These are phyloP conservation scores for Gracilaria gracilis DNA, from an alignment of 23 red algal genomes.

Conservation along the genomic window DNA sequence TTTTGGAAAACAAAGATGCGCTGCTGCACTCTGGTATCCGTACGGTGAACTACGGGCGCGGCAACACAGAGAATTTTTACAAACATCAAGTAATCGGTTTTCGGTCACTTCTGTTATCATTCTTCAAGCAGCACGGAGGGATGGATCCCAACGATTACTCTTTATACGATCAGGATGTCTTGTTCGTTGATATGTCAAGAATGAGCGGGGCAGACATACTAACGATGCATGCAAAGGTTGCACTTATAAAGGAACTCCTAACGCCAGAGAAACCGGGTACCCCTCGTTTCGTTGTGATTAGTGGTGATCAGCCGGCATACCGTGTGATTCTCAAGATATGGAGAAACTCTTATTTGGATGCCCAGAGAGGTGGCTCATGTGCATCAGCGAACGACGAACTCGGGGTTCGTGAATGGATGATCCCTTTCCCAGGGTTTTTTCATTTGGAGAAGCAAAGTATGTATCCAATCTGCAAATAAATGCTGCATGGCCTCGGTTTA, in stretches of 20 bases:
- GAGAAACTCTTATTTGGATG: conserved; percentile 14
- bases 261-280: neutral
- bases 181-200: conserved; percentile 12
- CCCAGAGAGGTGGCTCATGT: no score
- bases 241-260: neutral
- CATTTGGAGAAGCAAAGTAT: conserved; percentile 26
- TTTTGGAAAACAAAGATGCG: neutral
- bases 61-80: neutral
- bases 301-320: conserved; percentile 13
- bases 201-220: neutral
- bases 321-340: conserved; percentile 23
- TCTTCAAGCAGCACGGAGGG: conserved; percentile 29
- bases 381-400: neutral
- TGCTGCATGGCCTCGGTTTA: conserved; percentile 6
- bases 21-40: neutral
- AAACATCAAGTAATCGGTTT: neutral
- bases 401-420: neutral
- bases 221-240: neutral
- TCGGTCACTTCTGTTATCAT: neutral
- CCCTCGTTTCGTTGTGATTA: conserved; percentile 2
- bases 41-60: neutral
- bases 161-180: neutral
- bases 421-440: conserved; percentile 22
- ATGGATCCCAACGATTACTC: neutral
- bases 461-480: conserved; percentile 14